Evolutionary conservation across 1,139 yeast genomes (phyloP).

Genomic region (Debaryomyces nepalensis): DNA sequence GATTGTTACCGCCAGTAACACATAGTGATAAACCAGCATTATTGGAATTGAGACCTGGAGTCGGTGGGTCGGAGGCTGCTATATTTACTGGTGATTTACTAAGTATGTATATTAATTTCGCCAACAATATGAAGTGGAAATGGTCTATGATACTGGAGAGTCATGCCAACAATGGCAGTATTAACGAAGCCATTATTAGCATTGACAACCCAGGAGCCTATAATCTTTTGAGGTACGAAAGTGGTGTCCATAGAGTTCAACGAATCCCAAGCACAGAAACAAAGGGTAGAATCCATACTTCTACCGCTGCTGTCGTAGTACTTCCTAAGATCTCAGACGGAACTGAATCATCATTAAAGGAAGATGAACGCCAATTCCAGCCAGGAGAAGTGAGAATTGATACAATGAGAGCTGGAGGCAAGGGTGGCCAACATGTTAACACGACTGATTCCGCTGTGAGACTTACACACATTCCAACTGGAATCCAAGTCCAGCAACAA

Average conservation of each 20-base stretch:
- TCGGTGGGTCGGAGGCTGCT: slow-evolving; percentile 94
- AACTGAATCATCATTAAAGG: slow-evolving; percentile 55
- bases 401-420: slow-evolving; percentile 95
- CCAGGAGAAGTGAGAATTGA: slow-evolving; percentile 92
- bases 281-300: slow-evolving; percentile 93
- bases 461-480: slow-evolving; percentile 89
- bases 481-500: slow-evolving; percentile 86
- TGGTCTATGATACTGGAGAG: slow-evolving; percentile 61
- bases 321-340: slow-evolving; percentile 77
- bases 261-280: slow-evolving; percentile 91
- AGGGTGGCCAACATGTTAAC: slow-evolving; percentile 98
- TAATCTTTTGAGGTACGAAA: slow-evolving; percentile 75
- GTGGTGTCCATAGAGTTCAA: slow-evolving; percentile 97
- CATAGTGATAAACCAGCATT: slow-evolving; percentile 80
- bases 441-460: slow-evolving; percentile 98
- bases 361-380: slow-evolving; percentile 75
- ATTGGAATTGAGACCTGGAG: slow-evolving; percentile 90
- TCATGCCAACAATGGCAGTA: slow-evolving; percentile 62
- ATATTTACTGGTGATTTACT: slow-evolving; percentile 81
- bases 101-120: slow-evolving; percentile 79
- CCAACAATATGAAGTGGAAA: slow-evolving; percentile 70
- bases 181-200: slow-evolving; percentile 76
- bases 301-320: slow-evolving; percentile 94
- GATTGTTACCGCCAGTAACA: slow-evolving; percentile 75
- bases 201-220: slow-evolving; percentile 81